These are phyloP conservation scores for Plasmodium gonderi DNA, from an alignment of 169 alveolate genomes.

Conservation along the genomic window DNA sequence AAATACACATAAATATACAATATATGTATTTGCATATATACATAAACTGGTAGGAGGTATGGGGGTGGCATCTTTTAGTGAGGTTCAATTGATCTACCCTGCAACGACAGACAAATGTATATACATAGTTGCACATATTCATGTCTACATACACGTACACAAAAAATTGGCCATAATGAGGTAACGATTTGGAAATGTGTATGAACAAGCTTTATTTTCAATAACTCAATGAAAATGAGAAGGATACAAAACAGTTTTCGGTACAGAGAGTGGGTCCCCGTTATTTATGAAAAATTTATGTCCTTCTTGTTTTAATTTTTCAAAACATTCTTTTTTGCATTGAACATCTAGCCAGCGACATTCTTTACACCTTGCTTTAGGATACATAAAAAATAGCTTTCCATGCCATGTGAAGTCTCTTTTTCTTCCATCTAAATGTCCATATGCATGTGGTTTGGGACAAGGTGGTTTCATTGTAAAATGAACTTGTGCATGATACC, in stretches of 20 bases:
- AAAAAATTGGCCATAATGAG: no score
- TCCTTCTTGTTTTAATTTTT: conserved; percentile 84
- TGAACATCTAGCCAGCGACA: conserved; percentile 89
- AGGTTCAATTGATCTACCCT: neutral
- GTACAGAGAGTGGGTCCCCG: conserved; percentile 87
- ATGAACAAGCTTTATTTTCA: neutral
- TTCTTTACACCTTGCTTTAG: conserved; percentile 89
- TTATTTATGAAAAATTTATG: conserved; percentile 81
- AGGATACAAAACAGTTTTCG: conserved; percentile 84
- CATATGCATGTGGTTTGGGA: conserved; percentile 77
- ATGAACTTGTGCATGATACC: conserved; percentile 76
- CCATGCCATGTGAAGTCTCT: conserved; percentile 91
- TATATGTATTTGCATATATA: neutral
- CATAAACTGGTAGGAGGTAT: neutral
- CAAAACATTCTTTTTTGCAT: conserved; percentile 88
- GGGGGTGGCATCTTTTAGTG: neutral
- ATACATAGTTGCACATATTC: neutral
- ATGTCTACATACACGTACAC: neutral
- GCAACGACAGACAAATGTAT: neutral
- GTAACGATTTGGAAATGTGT: no score
- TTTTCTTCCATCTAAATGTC: conserved; percentile 80
- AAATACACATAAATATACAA: no score
- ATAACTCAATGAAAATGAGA: conserved; percentile 82
- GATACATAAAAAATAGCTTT: conserved; percentile 82
- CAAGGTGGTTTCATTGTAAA: conserved; percentile 79